phyloP scores from a whole-genome alignment of 2,329 filamentous ascomycete species.

The Basipetospora chlamydospora region DNA sequence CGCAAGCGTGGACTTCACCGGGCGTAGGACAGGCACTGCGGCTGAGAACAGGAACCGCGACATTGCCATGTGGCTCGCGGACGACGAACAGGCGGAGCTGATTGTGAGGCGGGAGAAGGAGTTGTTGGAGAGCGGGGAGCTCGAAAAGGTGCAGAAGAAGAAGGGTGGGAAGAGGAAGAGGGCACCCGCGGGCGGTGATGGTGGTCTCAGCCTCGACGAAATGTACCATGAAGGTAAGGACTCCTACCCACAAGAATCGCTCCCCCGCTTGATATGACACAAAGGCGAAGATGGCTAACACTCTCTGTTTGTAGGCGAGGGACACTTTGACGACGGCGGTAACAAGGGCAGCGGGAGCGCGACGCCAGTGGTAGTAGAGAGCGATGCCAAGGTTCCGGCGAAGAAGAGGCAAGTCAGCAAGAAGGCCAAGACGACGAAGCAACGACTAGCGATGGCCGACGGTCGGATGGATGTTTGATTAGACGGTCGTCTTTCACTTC shows the following conservation, averaged over 20 bases:
- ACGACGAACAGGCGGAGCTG: constrained; percentile 88
- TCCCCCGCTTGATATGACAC: not conserved
- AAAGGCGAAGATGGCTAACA: no score
- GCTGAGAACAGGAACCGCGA: constrained; percentile 92
- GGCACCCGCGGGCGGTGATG: constrained; percentile 24
- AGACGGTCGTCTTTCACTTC: not conserved
- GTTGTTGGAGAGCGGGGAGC: constrained; percentile 57
- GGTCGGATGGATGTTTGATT: constrained; percentile 26
- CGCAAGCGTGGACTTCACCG: constrained; percentile 91
- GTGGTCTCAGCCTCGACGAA: constrained; percentile 65
- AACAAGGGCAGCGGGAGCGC: constrained; percentile 71
- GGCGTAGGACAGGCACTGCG: constrained; percentile 45
- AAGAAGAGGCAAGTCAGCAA: constrained; percentile 39
- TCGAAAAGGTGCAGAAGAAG: constrained; percentile 50
- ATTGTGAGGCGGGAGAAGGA: constrained; percentile 90
- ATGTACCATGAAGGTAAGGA: constrained; percentile 97
- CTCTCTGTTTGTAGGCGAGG: constrained; percentile 54
- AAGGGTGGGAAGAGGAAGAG: constrained; percentile 42
- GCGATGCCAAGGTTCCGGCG: constrained; percentile 33
- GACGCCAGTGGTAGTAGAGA: constrained; percentile 53
- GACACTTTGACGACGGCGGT: constrained; percentile 78
- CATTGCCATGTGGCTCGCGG: constrained; percentile 96
- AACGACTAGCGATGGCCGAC: constrained; percentile 53
- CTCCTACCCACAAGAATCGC: not conserved
- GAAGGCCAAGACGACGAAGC: constrained; percentile 53